Conservation (phyloP, 495 filamentous ascomycete species). For the Glutinoglossum americanum region DNA sequence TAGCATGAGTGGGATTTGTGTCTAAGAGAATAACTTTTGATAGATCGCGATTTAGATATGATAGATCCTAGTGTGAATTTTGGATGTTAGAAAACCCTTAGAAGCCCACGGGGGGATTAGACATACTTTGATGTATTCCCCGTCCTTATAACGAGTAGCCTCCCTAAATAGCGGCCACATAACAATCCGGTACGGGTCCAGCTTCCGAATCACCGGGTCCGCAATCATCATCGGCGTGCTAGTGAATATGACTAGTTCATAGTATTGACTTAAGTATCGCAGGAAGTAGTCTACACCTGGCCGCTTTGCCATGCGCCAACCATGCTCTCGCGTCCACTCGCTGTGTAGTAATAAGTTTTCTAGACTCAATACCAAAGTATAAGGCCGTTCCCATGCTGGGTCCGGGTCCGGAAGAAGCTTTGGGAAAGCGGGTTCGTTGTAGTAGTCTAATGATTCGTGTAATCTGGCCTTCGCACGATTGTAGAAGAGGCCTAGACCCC, state of each 20-base stretch:
- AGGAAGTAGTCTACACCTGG: slow-evolving; percentile 95
- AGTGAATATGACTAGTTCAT: slow-evolving; percentile 91
- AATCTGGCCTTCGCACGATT: slow-evolving; percentile 54
- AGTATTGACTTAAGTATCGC: slow-evolving; percentile 89
- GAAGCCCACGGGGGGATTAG: no score
- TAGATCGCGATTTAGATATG: slow-evolving; percentile 85
- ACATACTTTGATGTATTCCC: slow-evolving; percentile 84
- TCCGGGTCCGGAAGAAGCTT: slow-evolving; percentile 84
- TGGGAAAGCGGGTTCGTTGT: slow-evolving; percentile 86
- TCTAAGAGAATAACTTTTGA: slow-evolving; percentile 88
- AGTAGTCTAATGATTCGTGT: slow-evolving; percentile 59
- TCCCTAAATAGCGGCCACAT: slow-evolving; percentile 90
- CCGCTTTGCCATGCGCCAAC: slow-evolving; percentile 88
- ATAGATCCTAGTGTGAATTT: slow-evolving; percentile 45
- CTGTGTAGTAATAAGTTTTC: slow-evolving; percentile 89
- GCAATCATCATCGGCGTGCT: slow-evolving; percentile 58
- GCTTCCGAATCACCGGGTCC: slow-evolving; percentile 72
- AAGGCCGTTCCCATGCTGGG: slow-evolving; percentile 61
- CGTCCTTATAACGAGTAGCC: slow-evolving; percentile 83
- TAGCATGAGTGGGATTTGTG: slow-evolving; percentile 57
- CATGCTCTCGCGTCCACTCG: slow-evolving; percentile 82
- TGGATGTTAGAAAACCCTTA: not conserved
- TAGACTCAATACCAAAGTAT: slow-evolving; percentile 76
- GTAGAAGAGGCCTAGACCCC: slow-evolving; percentile 55
- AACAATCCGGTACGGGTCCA: slow-evolving; percentile 91